Evolutionary conservation across 1,284 basidiomycete species (phyloP).

Genomic region (Cryptococcus deneoformans): DNA sequence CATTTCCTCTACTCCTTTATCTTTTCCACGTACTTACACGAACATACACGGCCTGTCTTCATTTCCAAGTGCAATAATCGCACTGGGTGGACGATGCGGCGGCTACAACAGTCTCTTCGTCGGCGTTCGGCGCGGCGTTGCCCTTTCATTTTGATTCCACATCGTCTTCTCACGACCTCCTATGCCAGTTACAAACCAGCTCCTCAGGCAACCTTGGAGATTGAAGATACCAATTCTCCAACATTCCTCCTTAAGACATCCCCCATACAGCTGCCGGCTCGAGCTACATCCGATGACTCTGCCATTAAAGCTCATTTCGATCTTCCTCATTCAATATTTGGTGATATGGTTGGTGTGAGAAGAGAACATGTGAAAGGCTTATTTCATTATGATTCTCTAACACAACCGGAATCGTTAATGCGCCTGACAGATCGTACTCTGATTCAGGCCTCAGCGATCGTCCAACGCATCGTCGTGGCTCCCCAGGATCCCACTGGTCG

Average conservation of each 20-base stretch:
- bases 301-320: constrained; percentile 23
- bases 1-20: too few relatives aligned
- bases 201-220: background rate
- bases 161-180: background rate
- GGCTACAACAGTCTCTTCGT: background rate
- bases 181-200: background rate
- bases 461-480: constrained; percentile 49
- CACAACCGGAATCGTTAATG: constrained; percentile 26
- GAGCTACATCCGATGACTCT: constrained; percentile 4
- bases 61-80: too few relatives aligned
- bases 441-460: constrained; percentile 39
- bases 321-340: constrained; percentile 7
- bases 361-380: constrained; percentile 23
- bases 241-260: constrained; percentile 5
- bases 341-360: background rate
- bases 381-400: constrained; percentile 39
- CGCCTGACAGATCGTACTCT: constrained; percentile 41
- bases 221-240: background rate
- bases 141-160: background rate
- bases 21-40: too few relatives aligned
- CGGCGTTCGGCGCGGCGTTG: background rate
- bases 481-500: constrained; percentile 33
- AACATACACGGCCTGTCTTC: too few relatives aligned
- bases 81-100: too few relatives aligned
- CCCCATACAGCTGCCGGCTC: background rate